Evolutionary conservation across 2,329 filamentous ascomycete species (phyloP).

Genomic region (Raffaelea deltoideospora): DNA sequence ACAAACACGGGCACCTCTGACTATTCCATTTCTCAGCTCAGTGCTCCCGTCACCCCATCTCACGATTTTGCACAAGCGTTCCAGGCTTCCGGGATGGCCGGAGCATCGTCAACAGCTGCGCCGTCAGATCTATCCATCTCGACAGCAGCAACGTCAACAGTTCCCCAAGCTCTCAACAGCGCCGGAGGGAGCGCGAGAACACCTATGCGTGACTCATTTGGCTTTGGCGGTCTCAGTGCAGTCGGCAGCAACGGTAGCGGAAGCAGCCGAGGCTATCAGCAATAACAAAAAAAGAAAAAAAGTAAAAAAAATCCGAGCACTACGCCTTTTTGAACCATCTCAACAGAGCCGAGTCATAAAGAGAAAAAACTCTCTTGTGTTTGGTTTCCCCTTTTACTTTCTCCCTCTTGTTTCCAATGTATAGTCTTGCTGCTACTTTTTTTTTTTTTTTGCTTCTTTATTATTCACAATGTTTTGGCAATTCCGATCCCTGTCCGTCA

Average conservation of each 20-base stretch:
- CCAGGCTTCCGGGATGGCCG: slow-evolving; percentile 24
- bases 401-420: neutral
- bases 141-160: slow-evolving; percentile 8
- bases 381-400: neutral
- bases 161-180: too few species aligned
- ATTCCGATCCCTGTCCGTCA: too few species aligned
- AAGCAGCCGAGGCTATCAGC: slow-evolving; percentile 3
- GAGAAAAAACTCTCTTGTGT: too few species aligned
- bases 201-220: slow-evolving; percentile 27
- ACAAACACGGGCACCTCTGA: slow-evolving; percentile 14
- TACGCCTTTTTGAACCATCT: neutral
- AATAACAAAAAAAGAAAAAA: slow-evolving; percentile 11
- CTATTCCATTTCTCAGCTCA: slow-evolving; percentile 38
- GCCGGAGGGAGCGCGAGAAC: slow-evolving; percentile 16
- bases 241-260: slow-evolving; percentile 10
- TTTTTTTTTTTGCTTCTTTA: neutral
- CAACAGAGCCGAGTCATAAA: too few species aligned
- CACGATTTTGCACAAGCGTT: slow-evolving; percentile 36
- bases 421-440: too few species aligned
- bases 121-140: neutral
- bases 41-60: slow-evolving; percentile 35
- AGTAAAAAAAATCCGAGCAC: slow-evolving; percentile 13
- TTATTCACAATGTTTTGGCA: too few species aligned
- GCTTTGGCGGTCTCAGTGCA: slow-evolving; percentile 6
- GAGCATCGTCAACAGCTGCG: slow-evolving; percentile 10